A percentile compares a stretch with the other conserved stretches of the same genome.
Conservation (phyloP, 169 alveolate species). For the Miamiensis avidus region DNA sequence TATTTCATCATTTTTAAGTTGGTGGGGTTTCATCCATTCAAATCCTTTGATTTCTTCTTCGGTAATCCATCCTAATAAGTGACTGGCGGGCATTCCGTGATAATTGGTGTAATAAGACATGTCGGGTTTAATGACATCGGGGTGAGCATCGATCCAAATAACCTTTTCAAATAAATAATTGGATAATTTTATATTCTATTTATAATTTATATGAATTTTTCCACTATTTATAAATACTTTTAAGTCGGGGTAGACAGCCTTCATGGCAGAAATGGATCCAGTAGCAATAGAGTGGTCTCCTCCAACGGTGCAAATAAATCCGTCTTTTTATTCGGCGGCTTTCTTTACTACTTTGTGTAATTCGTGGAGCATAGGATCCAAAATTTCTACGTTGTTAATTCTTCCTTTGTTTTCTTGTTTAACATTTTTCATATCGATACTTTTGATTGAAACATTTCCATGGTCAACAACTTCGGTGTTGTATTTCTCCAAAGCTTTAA, state of each 20-base stretch:
- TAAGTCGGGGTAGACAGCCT: constrained; percentile 43
- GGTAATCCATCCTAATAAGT: constrained; percentile 52
- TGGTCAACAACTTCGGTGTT: background rate
- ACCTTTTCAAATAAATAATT: constrained; percentile 15
- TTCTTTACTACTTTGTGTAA: background rate
- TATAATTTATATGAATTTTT: too few species aligned
- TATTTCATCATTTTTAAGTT: constrained; percentile 5
- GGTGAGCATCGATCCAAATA: constrained; percentile 80
- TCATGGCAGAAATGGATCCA: constrained; percentile 52
- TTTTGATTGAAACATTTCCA: background rate
- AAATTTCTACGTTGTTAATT: background rate
- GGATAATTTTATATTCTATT: too few species aligned
- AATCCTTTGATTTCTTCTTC: constrained; percentile 45
- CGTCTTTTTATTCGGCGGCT: background rate
- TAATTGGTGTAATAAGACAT: constrained; percentile 62
- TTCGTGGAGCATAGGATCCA: background rate
- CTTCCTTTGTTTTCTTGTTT: background rate
- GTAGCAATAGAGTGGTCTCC: constrained; percentile 76
- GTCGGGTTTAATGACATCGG: constrained; percentile 67
- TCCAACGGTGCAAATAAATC: constrained; percentile 37
- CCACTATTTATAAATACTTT: background rate
- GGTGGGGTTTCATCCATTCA: constrained; percentile 46
- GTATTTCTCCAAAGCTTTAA: background rate
- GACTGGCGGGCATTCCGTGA: constrained; percentile 76
- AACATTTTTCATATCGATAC: too few species aligned